Percentiles rank a stretch among this genome's conserved stretches.
These are phyloP conservation scores for Allium fistulosum DNA, from an alignment of 106 monocot species.

Conservation along the genomic window DNA sequence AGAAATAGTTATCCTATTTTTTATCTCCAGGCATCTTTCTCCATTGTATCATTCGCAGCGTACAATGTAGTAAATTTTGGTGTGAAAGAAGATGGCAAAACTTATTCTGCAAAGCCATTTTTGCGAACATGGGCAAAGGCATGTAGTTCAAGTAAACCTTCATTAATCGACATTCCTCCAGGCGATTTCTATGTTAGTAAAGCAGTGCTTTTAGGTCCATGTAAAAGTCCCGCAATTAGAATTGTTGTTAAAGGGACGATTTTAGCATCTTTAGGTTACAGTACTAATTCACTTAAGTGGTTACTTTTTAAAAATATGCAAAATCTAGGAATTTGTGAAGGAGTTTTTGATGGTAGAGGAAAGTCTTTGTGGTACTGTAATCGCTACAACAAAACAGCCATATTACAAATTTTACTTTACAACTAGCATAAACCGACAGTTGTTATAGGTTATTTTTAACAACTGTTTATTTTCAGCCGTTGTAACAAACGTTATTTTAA, in stretches of 20 bases:
- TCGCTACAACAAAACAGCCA: no score
- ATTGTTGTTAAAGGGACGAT: conserved; percentile 29
- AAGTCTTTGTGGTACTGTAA: conserved; percentile 19
- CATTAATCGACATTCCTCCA: conserved; percentile 24
- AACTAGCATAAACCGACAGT: no score
- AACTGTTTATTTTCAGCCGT: no score
- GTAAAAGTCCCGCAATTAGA: conserved; percentile 13
- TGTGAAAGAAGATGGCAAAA: conserved; percentile 23
- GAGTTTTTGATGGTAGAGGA: conserved; percentile 16
- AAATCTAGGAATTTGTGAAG: conserved; percentile 13
- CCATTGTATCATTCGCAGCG: neutral
- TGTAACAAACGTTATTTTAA: no score
- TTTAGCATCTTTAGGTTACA: conserved; percentile 17
- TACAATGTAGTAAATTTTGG: conserved; percentile 25
- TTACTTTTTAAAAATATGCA: conserved; percentile 19
- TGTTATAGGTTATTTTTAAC: no score
- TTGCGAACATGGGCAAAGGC: conserved; percentile 37
- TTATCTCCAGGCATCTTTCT: neutral
- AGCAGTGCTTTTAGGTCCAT: conserved; percentile 30
- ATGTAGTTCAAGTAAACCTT: conserved; percentile 16
- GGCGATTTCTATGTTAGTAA: conserved; percentile 32
- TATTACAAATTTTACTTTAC: no score
- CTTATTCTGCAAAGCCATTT: conserved; percentile 30
- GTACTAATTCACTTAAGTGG: conserved; percentile 1
- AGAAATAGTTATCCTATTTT: neutral